Evolutionary conservation across 306 rosid species (phyloP), one percentile per base, ranked within the genome.

Genomic region (Prunus padus): DNA sequence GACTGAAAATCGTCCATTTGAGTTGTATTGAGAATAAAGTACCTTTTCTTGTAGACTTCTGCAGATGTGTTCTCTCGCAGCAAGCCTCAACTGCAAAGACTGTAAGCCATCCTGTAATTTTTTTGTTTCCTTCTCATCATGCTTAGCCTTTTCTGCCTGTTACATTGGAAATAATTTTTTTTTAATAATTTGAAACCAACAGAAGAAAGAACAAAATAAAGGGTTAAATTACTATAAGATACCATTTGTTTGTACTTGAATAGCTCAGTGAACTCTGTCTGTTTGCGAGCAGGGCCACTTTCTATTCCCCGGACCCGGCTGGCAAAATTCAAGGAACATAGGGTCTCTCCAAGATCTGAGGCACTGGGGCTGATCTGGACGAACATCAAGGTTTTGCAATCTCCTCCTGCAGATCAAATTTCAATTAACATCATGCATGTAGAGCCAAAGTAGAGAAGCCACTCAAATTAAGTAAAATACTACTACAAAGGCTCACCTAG

Each of bases 241-340:
- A 94, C 98, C 97, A 96, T 92, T 86, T 96, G 99, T 87, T 96
- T 96, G 87, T 87, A 88, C 90, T 92, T 96, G 25, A 88, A 79
- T 67, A 96, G 83, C 84, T 96, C 99, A 11, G 68, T 65, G 61
- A 79, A 85, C 85, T 96, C 99, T 19, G 78, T 80, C 82, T 96
- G 99, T 86, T 90, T 96, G 77, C 99, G 97, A 79, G 96, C 91
- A 57, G 97, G 92, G 71, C 97, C 98, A 65, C 88, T 82, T 83
- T 96, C 99, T 11, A 92, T 80, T 79, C 99, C 97, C 2, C 98
- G 80, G 57, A 96, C 99, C 31, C 99, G 96, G 61, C 88, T 89
- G 52, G 98, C 98, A 79, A 96, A 96, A 83, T 96, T 92, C 74
- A 96, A 77, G 3, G 99, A 96, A 83, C 99, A 96, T 42, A 92